Evolutionary conservation across 225 moss, liverwort and hornwort species (phyloP).

Genomic region (Sphagnum tenellum): DNA sequence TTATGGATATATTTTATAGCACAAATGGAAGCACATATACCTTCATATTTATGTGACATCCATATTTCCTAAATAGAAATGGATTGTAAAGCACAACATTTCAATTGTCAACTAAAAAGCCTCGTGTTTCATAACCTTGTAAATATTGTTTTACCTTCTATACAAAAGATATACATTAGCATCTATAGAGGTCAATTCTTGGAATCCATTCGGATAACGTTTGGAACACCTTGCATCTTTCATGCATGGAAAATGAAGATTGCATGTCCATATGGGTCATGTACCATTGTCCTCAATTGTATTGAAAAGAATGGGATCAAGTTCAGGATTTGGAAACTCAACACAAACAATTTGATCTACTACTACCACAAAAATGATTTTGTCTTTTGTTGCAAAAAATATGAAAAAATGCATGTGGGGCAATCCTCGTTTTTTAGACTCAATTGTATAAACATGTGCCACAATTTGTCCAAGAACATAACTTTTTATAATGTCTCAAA

Average conservation of each 20-base stretch:
- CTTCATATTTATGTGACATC: conserved; percentile 6
- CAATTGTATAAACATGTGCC: conserved; percentile 1
- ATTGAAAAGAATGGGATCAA: neutral
- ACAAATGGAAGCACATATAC: neutral
- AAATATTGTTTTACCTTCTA: too few species aligned
- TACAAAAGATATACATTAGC: too few species aligned
- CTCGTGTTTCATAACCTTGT: too few species aligned
- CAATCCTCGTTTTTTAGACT: neutral
- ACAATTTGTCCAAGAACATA: neutral
- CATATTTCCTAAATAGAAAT: conserved; percentile 2
- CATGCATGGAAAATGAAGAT: neutral
- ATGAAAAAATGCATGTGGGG: neutral
- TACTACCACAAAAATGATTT: neutral
- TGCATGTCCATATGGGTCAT: neutral
- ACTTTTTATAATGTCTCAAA: neutral
- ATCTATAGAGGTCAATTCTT: neutral
- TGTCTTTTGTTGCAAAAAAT: neutral
- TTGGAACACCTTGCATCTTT: neutral
- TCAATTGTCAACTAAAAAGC: too few species aligned
- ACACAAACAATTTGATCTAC: conserved; percentile 1
- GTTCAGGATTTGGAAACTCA: neutral
- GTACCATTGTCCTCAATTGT: conserved; percentile 3
- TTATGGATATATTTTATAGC: neutral
- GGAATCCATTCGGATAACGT: neutral
- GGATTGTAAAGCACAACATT: neutral